A percentile compares a stretch with the other conserved stretches of the same genome.
phyloP scores from a whole-genome alignment of 768 basidiomycete species.

The Tephrocybe sp. region DNA sequence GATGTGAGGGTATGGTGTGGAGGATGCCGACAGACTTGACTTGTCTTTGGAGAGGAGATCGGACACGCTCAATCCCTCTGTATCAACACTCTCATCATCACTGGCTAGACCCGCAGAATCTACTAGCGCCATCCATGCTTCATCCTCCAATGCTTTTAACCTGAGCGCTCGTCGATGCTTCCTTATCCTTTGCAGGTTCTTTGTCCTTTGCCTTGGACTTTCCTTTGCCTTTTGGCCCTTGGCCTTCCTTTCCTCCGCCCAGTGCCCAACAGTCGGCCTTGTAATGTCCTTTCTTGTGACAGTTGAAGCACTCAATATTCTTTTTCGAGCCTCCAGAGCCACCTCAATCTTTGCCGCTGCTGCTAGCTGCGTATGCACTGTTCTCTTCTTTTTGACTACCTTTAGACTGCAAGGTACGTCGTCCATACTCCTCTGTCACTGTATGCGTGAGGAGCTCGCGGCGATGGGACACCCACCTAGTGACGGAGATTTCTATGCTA shows the following conservation, averaged over 20 bases:
- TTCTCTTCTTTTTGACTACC: conserved; percentile 22
- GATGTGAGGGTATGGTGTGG: no score
- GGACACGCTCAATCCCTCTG: not conserved
- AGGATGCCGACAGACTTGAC: no score
- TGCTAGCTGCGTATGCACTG: conserved; percentile 17
- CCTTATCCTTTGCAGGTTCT: conserved; percentile 5
- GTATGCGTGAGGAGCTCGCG: conserved; percentile 22
- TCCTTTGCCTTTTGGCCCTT: conserved; percentile 13
- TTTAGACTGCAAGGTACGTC: conserved; percentile 15
- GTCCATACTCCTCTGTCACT: conserved; percentile 26
- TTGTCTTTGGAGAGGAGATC: no score
- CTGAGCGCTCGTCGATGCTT: conserved; percentile 9
- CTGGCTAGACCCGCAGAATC: not conserved
- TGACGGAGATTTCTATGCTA: no score
- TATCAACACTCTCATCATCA: not conserved
- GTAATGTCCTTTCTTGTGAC: conserved; percentile 19
- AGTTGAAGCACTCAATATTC: conserved; percentile 25
- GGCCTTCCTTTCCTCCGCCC: conserved; percentile 20
- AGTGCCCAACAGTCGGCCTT: conserved; percentile 18
- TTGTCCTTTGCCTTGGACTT: conserved; percentile 7
- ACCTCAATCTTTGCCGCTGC: conserved; percentile 6
- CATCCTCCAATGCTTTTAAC: conserved; percentile 14
- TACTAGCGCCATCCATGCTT: not conserved
- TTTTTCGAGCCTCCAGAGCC: conserved; percentile 12
- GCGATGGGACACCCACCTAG: no score